These are phyloP conservation scores for Acrocalymma vagum DNA, from an alignment of 2,329 filamentous ascomycete genomes.

Conservation along the genomic window DNA sequence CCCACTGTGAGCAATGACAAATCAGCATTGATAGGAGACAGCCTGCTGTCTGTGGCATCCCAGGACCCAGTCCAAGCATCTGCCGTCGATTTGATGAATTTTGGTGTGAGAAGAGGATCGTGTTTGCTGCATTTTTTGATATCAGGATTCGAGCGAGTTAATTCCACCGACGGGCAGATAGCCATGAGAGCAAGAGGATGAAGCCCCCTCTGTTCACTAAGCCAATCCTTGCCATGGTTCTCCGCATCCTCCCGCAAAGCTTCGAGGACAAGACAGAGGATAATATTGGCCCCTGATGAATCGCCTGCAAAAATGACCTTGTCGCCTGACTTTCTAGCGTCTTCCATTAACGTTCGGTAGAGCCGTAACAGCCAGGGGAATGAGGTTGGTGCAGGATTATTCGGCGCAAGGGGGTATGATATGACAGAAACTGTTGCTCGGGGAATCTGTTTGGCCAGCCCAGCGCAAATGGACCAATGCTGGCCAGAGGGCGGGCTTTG, in stretches of 20 bases:
- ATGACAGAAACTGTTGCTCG: slow-evolving; percentile 57
- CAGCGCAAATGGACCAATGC: slow-evolving; percentile 62
- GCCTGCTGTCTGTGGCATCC: slow-evolving; percentile 52
- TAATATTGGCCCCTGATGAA: slow-evolving; percentile 64
- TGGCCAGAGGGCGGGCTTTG: slow-evolving; percentile 58
- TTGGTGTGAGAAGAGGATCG: slow-evolving; percentile 58
- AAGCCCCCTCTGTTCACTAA: slow-evolving; percentile 12
- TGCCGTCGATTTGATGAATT: slow-evolving; percentile 53
- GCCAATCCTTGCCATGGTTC: not conserved
- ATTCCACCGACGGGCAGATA: slow-evolving; percentile 60
- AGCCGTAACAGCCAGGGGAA: slow-evolving; percentile 59
- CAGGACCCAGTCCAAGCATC: slow-evolving; percentile 52
- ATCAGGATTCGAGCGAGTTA: slow-evolving; percentile 56
- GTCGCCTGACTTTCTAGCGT: slow-evolving; percentile 50
- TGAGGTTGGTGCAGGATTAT: slow-evolving; percentile 57
- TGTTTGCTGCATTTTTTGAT: slow-evolving; percentile 50
- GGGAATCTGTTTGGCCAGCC: slow-evolving; percentile 54
- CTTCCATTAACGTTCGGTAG: slow-evolving; percentile 52
- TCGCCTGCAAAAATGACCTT: slow-evolving; percentile 62
- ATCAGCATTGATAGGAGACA: slow-evolving; percentile 60
- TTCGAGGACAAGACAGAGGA: slow-evolving; percentile 52
- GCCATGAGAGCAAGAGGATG: slow-evolving; percentile 52
- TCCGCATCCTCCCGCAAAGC: slow-evolving; percentile 44
- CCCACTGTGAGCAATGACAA: slow-evolving; percentile 49
- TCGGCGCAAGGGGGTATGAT: slow-evolving; percentile 63